Conservation (phyloP, 768 basidiomycete species). For the Leccinum ochraceum region DNA sequence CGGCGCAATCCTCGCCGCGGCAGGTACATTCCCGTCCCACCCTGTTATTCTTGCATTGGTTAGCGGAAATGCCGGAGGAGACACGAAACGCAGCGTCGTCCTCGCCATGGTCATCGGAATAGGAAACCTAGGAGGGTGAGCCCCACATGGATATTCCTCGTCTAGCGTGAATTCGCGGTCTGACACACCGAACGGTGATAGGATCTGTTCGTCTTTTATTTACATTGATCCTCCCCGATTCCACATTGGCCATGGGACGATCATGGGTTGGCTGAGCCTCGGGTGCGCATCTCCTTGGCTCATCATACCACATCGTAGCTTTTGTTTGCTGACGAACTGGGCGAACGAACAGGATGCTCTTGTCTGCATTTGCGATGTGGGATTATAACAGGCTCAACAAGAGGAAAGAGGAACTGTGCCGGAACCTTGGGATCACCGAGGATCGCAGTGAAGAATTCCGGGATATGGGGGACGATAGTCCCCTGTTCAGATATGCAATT, state of each 20-base stretch:
- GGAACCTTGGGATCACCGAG: constrained; percentile 42
- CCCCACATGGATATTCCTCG: constrained; percentile 13
- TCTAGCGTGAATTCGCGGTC: not conserved
- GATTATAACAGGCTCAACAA: constrained; percentile 51
- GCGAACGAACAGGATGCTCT: constrained; percentile 38
- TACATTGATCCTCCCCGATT: constrained; percentile 41
- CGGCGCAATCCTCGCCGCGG: constrained; percentile 51
- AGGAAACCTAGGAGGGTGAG: constrained; percentile 56
- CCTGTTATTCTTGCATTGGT: constrained; percentile 53
- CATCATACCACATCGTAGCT: constrained; percentile 1
- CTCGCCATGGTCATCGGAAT: constrained; percentile 55
- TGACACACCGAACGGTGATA: constrained; percentile 17
- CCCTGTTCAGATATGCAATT: constrained; percentile 49
- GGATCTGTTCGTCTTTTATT: constrained; percentile 44
- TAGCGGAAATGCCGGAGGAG: constrained; percentile 55
- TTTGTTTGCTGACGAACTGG: constrained; percentile 29
- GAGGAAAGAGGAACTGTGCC: constrained; percentile 46
- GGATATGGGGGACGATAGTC: constrained; percentile 54
- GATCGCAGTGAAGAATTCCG: constrained; percentile 41
- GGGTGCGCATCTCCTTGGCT: constrained; percentile 12
- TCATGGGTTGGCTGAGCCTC: constrained; percentile 37
- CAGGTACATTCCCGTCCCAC: constrained; percentile 53
- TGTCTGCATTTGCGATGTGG: constrained; percentile 46
- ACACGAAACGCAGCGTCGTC: constrained; percentile 51
- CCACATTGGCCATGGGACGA: constrained; percentile 39